Base-by-base conservation (phyloP, 306 rosid genomes). In the Cucurbita argyrosperma region DNA sequence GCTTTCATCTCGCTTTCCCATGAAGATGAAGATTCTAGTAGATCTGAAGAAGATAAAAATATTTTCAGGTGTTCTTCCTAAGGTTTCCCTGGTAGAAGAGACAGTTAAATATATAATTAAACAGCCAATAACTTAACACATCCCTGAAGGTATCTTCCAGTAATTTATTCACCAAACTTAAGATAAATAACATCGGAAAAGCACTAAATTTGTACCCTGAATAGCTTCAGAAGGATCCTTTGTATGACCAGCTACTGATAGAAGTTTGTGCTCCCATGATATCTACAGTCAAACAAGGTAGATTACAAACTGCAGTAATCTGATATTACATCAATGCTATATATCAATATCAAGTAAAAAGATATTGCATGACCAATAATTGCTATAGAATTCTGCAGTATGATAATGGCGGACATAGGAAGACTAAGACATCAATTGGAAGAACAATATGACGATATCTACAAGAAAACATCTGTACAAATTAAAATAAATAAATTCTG, bases 241-340 rank as follows among this genome's bases (percentile, higher is more conserved):
- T 65, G 93, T 77, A 77, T 93, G 96, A 56, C 96, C 98, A 70
- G 93, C 93, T 80, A 93, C 13, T 52, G 96, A 90, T 58, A 93
- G 76, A 74, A 93, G 91, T 82, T 87, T 88, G 85, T 85, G 86
- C 43, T 78, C 93, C 98, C 98, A 93, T 35, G 93, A 75, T 78
- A 93, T 85, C 98, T 92, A 67, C 51, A 83, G 80, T 50, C 59
- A 77, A 69, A 76, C 73, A 79, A 54, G 38, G 61, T 26, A 56
- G 7, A 56, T 52, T 8, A 52, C 21, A 26, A 54, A 52, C 76
- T 26, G 65, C 38, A 46, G 55, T 23, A 46, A 68, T 68, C 56
- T 45, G 72, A 66, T 11, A 10, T 4, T 52, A 57, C 54, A 49
- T 46, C 39, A 38, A 15, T 5, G 12, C 67, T 14, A 38, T 26